Percentiles rank a stretch among this genome's conserved stretches.
phyloP scores from a whole-genome alignment of 148 eudicot species.

The Rhododendron williamsianum region DNA sequence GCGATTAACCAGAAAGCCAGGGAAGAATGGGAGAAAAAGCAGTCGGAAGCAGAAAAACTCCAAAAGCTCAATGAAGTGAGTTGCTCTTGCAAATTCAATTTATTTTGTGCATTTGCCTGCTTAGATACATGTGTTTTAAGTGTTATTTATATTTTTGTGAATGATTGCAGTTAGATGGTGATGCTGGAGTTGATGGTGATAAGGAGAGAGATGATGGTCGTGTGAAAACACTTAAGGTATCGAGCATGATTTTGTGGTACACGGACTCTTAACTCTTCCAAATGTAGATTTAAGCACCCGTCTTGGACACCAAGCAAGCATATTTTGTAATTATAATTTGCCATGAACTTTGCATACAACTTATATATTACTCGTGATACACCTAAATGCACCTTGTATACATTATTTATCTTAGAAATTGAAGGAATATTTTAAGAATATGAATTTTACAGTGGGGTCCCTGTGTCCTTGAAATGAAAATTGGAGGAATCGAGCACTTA shows the following conservation, averaged over 20 bases:
- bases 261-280: neutral
- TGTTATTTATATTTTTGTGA: constrained; percentile 5
- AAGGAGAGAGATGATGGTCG: constrained; percentile 82
- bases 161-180: constrained; percentile 53
- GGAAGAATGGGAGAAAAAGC: constrained; percentile 91
- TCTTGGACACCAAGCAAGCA: neutral
- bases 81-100: neutral
- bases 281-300: neutral
- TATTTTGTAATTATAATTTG: neutral
- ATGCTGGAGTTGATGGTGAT: constrained; percentile 53
- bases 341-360: neutral
- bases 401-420: neutral
- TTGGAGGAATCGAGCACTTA: neutral
- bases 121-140: neutral
- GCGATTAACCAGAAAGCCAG: constrained; percentile 70
- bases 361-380: neutral
- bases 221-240: constrained; percentile 61
- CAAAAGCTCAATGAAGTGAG: constrained; percentile 63
- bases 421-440: neutral
- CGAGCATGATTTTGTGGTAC: neutral
- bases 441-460: neutral
- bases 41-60: constrained; percentile 78
- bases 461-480: neutral
- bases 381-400: neutral
- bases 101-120: neutral